phyloP scores from a whole-genome alignment of 495 filamentous ascomycete genomes.

The Penicillium macrosclerotiorum region DNA sequence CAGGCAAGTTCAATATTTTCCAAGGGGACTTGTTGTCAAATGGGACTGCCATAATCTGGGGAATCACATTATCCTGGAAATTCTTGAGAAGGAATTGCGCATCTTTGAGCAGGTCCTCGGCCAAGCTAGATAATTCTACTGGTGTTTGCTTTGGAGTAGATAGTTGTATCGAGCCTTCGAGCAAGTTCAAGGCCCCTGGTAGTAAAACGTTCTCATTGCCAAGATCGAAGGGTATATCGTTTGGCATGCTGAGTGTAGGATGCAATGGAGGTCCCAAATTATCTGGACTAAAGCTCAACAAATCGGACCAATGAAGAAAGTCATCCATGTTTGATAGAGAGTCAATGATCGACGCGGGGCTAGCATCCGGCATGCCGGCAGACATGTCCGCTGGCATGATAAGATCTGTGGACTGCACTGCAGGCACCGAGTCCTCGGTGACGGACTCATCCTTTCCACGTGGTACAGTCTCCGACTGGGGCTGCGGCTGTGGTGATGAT shows the following conservation, averaged over 20 bases:
- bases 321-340: constrained; percentile 31
- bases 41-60: constrained; percentile 33
- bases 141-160: constrained; percentile 10
- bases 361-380: constrained; percentile 6
- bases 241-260: constrained; percentile 16
- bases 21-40: constrained; percentile 33
- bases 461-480: not conserved
- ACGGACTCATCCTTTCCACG: not conserved
- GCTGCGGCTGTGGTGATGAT: not conserved
- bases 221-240: constrained; percentile 17
- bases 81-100: constrained; percentile 29
- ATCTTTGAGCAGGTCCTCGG: constrained; percentile 20
- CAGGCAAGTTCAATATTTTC: constrained; percentile 32
- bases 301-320: constrained; percentile 35
- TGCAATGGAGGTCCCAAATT: constrained; percentile 14
- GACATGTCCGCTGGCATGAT: constrained; percentile 3
- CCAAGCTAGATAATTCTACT: constrained; percentile 3
- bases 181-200: not conserved
- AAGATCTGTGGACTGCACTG: not conserved
- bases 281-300: constrained; percentile 29
- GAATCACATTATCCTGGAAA: constrained; percentile 33
- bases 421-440: not conserved
- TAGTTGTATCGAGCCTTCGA: constrained; percentile 2
- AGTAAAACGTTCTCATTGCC: constrained; percentile 7
- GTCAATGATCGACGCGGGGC: constrained; percentile 21